Evolutionary conservation across 1,284 basidiomycete genomes (phyloP).

Genomic region (Cryptococcus sp.): DNA sequence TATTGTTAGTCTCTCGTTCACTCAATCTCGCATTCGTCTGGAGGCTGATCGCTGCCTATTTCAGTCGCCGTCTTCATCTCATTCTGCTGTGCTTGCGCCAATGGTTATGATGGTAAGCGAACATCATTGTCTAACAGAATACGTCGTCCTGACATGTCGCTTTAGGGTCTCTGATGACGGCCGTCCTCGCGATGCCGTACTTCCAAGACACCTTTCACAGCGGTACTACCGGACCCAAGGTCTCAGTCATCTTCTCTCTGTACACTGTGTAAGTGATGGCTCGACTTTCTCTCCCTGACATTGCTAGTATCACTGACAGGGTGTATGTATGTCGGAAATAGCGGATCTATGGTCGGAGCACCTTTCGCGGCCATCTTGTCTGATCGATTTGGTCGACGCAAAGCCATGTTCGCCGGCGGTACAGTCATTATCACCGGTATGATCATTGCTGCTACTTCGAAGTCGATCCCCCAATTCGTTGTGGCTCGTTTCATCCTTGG

Average conservation of each 20-base stretch:
- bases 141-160: background rate
- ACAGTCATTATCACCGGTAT: conserved; percentile 16
- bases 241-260: conserved; percentile 30
- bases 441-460: conserved; percentile 14
- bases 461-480: conserved; percentile 33
- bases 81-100: conserved; percentile 39
- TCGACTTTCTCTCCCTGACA: background rate
- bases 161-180: conserved; percentile 23
- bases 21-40: no score
- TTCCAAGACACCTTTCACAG: conserved; percentile 31
- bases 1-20: conserved; percentile 21
- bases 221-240: conserved; percentile 23
- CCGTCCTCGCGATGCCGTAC: conserved; percentile 28
- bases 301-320: background rate
- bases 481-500: conserved; percentile 54
- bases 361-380: conserved; percentile 26
- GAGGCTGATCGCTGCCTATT: no score
- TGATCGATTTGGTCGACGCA: conserved; percentile 16
- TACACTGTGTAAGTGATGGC: conserved; percentile 31
- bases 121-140: background rate
- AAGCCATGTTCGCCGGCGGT: conserved; percentile 14
- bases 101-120: conserved; percentile 34
- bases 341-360: conserved; percentile 26
- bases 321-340: conserved; percentile 1
- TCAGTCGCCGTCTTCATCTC: conserved; percentile 34